Evolutionary conservation across 2,329 filamentous ascomycete genomes (phyloP).

Genomic region (Alternaria arbusti): DNA sequence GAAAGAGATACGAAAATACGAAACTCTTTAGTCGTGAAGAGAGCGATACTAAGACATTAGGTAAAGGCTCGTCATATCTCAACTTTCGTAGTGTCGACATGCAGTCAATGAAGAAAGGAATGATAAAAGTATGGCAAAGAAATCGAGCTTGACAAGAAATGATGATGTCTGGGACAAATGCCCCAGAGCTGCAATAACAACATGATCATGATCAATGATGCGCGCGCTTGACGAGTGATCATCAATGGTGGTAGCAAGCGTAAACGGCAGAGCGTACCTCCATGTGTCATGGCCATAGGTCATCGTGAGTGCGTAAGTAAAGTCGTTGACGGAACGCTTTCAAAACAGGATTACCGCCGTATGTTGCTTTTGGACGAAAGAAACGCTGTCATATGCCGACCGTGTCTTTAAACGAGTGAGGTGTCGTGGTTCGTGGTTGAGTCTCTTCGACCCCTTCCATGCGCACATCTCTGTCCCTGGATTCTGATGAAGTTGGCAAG

Average conservation of each 20-base stretch:
- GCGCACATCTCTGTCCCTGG: slow-evolving; percentile 41
- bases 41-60: slow-evolving; percentile 48
- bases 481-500: slow-evolving; percentile 40
- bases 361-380: slow-evolving; percentile 47
- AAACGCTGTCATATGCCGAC: slow-evolving; percentile 51
- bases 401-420: slow-evolving; percentile 53
- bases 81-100: slow-evolving; percentile 37
- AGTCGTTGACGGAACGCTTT: slow-evolving; percentile 47
- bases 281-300: slow-evolving; percentile 46
- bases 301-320: slow-evolving; percentile 48
- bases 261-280: slow-evolving; percentile 45
- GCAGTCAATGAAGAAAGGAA: slow-evolving; percentile 29
- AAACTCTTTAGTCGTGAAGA: slow-evolving; percentile 39
- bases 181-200: slow-evolving; percentile 11
- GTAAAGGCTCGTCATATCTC: slow-evolving; percentile 41
- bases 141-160: slow-evolving; percentile 19
- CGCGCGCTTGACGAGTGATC: slow-evolving; percentile 34
- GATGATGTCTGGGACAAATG: slow-evolving; percentile 20
- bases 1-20: slow-evolving; percentile 11
- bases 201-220: slow-evolving; percentile 26
- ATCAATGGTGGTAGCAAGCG: slow-evolving; percentile 34
- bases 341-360: slow-evolving; percentile 48
- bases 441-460: slow-evolving; percentile 49
- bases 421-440: slow-evolving; percentile 48
- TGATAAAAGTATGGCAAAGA: slow-evolving; percentile 23